These are phyloP conservation scores for Cyberlindnera suaveolens DNA, from an alignment of 805 yeast species.

Conservation along the genomic window DNA sequence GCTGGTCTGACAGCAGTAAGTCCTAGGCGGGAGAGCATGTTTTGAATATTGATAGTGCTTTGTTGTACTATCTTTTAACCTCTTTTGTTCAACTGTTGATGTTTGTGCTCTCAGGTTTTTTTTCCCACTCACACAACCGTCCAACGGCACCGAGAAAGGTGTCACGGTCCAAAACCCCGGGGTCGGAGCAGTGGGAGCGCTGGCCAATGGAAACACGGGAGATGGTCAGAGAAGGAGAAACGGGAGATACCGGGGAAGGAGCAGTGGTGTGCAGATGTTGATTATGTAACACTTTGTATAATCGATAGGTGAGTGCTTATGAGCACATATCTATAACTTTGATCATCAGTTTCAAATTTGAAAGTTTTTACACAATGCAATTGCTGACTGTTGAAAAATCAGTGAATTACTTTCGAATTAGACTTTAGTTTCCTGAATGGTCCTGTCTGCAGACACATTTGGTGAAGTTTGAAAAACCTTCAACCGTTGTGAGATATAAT, in stretches of 20 bases:
- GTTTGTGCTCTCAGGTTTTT: background rate
- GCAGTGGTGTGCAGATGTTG: background rate
- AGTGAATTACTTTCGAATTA: too few species aligned
- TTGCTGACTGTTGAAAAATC: too few species aligned
- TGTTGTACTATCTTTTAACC: background rate
- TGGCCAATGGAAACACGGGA: background rate
- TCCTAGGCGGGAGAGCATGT: slow-evolving; percentile 10
- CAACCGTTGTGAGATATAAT: too few species aligned
- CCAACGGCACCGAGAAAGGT: background rate
- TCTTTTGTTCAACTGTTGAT: background rate
- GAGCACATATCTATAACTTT: too few species aligned
- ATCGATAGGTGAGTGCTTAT: too few species aligned
- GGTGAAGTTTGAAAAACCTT: too few species aligned
- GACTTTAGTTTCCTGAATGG: too few species aligned
- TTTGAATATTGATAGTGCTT: background rate
- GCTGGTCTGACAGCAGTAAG: slow-evolving; percentile 9
- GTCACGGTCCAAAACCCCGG: background rate
- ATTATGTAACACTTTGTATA: background rate
- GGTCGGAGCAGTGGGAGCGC: background rate
- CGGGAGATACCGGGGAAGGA: background rate
- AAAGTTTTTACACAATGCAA: too few species aligned
- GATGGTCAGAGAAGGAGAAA: background rate
- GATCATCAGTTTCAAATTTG: too few species aligned
- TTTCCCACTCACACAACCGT: background rate
- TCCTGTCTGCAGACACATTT: too few species aligned